Base-by-base conservation (phyloP, 805 yeast species). In the Metschnikowia bowlesiae region DNA sequence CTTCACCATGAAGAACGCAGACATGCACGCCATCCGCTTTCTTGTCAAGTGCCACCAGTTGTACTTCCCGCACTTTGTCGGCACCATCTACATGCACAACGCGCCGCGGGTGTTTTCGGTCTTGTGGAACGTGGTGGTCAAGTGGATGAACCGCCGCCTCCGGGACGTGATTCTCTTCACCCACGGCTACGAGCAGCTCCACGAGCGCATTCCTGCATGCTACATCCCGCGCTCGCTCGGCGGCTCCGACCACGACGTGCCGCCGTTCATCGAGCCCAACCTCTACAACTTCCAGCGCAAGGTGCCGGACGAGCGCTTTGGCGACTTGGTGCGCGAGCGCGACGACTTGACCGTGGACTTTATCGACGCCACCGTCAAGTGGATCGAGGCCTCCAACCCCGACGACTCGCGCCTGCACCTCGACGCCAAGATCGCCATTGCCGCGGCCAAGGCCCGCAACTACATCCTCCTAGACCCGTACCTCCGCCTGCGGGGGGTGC, bases 1-100 rank as follows among this genome's bases (percentile, higher is more conserved):
- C 4, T 55, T 53, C 33, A 46, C 54, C n/a, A 13, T 55, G 38
- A 50, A 45, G 30, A 53, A 53, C 38, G 54, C 55, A 14, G 58
- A 55, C 43, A 38, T 48, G 41, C 50, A 48, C 35, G 54, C 49
- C 10, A 44, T 55, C 28, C 52, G 45, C 32, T 55, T 53, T 39
- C 35, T 42, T 8, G 49, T 53, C 16, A 36, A 39, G 28, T 42
- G 48, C 3, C 48, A 48, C 30, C 53, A 55, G 38, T 38, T 18
- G 34, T 42, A 30, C 36, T 55, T 50, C 39, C 57, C 57, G 5
- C 56, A 54, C 40, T 39, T 22, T 13, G 42, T 54, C n/a, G 57
- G 51, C 38, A 18, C 29, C 16, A 33, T 55, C 16, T 48, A 40
- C 39, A 32, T 53, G 16, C 58, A 55, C 43, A 51, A 53, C 13